Percentiles rank a stretch among this genome's conserved stretches.
These are phyloP conservation scores for Fusarium sp. DNA, from an alignment of 2,329 filamentous ascomycete species.

Conservation along the genomic window DNA sequence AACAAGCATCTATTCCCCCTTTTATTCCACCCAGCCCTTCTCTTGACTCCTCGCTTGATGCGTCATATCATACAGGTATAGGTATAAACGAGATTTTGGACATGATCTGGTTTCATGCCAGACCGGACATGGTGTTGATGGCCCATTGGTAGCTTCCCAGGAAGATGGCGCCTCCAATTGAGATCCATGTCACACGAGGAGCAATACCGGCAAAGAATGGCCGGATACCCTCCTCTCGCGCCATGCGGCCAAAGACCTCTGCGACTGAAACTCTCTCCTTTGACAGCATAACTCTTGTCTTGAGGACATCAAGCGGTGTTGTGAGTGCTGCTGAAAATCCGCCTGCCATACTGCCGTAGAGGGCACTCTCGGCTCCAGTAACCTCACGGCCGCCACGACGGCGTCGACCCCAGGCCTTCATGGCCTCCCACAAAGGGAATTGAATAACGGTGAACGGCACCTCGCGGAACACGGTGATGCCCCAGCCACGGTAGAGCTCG, in stretches of 20 bases:
- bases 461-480: constrained; percentile 93
- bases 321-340: constrained; percentile 89
- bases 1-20: constrained; percentile 28
- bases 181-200: constrained; percentile 94
- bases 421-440: constrained; percentile 94
- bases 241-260: constrained; percentile 73
- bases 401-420: constrained; percentile 78
- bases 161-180: constrained; percentile 93
- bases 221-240: constrained; percentile 71
- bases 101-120: constrained; percentile 18
- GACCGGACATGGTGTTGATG: constrained; percentile 73
- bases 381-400: constrained; percentile 61
- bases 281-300: constrained; percentile 95
- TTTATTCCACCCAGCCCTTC: constrained; percentile 7
- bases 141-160: constrained; percentile 93
- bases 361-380: constrained; percentile 80
- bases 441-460: constrained; percentile 98
- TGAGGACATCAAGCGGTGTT: constrained; percentile 94
- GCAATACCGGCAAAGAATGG: constrained; percentile 83
- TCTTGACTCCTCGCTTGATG: constrained; percentile 28
- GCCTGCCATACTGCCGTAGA: constrained; percentile 87
- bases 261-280: constrained; percentile 72
- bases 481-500: constrained; percentile 92
- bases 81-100: constrained; percentile 7
- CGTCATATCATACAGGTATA: constrained; percentile 36